Evolutionary conservation across 257 asterid genomes (phyloP).

Genomic region (Coffea eugenioides): DNA sequence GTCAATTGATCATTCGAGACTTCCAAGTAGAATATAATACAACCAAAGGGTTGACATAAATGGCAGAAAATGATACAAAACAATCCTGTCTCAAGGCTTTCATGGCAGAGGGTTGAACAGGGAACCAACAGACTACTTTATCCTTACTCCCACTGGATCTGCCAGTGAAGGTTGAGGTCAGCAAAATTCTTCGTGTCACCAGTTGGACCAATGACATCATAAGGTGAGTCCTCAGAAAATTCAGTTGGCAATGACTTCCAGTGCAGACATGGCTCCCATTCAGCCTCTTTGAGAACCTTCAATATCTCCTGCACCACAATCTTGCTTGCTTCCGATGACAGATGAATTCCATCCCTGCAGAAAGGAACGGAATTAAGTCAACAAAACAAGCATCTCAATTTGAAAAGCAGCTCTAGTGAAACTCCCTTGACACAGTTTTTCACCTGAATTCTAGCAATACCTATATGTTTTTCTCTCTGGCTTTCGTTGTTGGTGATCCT

Average conservation of each 20-base stretch:
- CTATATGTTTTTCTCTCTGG: no score
- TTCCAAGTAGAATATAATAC: neutral
- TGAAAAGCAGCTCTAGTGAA: neutral
- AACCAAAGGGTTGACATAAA: neutral
- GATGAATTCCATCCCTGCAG: constrained; percentile 80
- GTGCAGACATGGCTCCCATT: constrained; percentile 74
- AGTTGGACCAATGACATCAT: constrained; percentile 47
- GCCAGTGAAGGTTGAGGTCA: constrained; percentile 42
- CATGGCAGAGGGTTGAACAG: neutral
- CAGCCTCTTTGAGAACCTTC: constrained; percentile 60
- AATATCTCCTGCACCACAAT: constrained; percentile 62
- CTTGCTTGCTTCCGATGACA: constrained; percentile 64
- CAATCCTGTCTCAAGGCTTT: neutral
- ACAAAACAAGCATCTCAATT: neutral
- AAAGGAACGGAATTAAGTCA: neutral
- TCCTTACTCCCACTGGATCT: constrained; percentile 49
- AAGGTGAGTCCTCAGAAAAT: constrained; percentile 57
- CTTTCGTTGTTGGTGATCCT: no score
- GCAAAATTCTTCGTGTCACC: constrained; percentile 42
- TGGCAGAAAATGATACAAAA: neutral
- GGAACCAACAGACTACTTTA: neutral
- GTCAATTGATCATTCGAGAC: neutral
- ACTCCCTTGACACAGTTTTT: neutral
- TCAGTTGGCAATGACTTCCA: constrained; percentile 64
- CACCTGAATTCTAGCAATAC: neutral